A percentile compares a stretch with the other conserved stretches of the same genome.
Evolutionary conservation across 1,284 basidiomycete species (phyloP).

Genomic region (Cutaneotrichosporon cavernicola): DNA sequence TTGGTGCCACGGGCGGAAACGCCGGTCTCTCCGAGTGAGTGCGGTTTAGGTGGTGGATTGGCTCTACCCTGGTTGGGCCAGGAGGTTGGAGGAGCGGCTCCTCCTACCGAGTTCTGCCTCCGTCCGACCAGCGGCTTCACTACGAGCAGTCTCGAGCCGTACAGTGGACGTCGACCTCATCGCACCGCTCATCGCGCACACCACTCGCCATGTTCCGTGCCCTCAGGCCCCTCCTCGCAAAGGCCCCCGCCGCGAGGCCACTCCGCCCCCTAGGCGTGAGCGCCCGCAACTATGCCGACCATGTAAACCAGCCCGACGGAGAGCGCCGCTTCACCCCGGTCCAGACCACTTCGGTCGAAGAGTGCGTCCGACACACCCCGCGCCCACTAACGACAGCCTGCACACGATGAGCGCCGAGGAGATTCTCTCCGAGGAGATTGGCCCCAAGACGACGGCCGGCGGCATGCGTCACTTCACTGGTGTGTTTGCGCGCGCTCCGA

Average conservation of each 20-base stretch:
- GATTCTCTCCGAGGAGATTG: conserved; percentile 72
- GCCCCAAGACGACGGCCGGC: conserved; percentile 64
- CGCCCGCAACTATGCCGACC: conserved; percentile 12
- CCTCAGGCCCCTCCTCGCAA: conserved; percentile 42
- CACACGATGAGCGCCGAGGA: conserved; percentile 73
- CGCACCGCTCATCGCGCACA: conserved; percentile 20
- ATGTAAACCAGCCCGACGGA: conserved; percentile 55
- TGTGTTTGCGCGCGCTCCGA: conserved; percentile 48
- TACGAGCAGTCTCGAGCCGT: neutral
- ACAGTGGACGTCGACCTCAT: conserved; percentile 5
- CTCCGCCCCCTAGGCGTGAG: conserved; percentile 36
- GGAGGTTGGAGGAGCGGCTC: too few relatives aligned
- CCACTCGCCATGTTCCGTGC: conserved; percentile 41
- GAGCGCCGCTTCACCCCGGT: conserved; percentile 58
- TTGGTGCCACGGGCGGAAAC: neutral
- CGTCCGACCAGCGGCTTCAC: neutral
- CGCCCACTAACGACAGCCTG: conserved; percentile 51
- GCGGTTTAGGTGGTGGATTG: neutral
- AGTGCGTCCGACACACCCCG: conserved; percentile 36
- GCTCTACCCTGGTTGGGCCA: conserved; percentile 9
- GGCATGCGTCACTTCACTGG: conserved; percentile 84
- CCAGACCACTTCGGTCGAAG: conserved; percentile 50
- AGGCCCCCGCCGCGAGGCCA: conserved; percentile 29
- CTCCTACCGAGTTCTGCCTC: too few relatives aligned
- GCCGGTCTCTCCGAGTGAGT: conserved; percentile 1